Evolutionary conservation across 139 green algal genomes (phyloP).

Genomic region (Nannochloris sp.): DNA sequence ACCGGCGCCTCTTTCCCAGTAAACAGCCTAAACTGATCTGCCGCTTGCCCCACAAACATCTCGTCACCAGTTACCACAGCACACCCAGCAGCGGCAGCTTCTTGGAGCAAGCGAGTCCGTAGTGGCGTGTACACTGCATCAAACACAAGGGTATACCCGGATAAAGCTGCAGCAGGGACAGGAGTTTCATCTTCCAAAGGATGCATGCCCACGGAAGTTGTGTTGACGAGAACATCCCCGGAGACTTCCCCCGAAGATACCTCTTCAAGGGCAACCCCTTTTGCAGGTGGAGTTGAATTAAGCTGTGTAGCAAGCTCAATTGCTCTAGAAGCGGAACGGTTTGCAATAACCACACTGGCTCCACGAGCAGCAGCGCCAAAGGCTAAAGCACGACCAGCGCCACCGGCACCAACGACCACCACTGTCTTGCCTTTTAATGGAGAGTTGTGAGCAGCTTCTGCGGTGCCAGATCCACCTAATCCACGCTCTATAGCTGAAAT

Average conservation of each 20-base stretch:
- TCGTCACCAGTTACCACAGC: conserved; percentile 62
- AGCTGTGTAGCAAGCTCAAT: conserved; percentile 54
- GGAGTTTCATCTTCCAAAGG: conserved; percentile 58
- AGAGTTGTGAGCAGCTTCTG: background rate
- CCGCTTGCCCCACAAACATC: conserved; percentile 98
- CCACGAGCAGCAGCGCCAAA: conserved; percentile 75
- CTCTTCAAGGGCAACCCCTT: conserved; percentile 18
- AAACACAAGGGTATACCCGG: conserved; percentile 77
- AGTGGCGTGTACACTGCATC: conserved; percentile 96
- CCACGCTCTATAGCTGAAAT: conserved; percentile 82
- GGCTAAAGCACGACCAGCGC: conserved; percentile 80
- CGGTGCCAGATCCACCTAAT: conserved; percentile 16
- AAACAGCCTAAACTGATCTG: conserved; percentile 84
- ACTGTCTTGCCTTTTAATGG: conserved; percentile 67
- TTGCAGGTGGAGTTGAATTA: background rate
- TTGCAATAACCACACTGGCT: conserved; percentile 66
- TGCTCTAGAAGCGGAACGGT: conserved; percentile 58
- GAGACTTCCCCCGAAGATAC: conserved; percentile 26
- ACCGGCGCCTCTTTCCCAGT: conserved; percentile 46
- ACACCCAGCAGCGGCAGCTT: conserved; percentile 43
- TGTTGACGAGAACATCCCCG: conserved; percentile 89
- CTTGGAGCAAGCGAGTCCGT: conserved; percentile 70
- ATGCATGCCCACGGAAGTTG: conserved; percentile 89
- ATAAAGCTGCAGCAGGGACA: conserved; percentile 45
- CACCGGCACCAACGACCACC: conserved; percentile 89